A percentile compares a stretch with the other conserved stretches of the same genome.
These are phyloP conservation scores for Termitomyces sp. DNA, from an alignment of 768 basidiomycete genomes.

Conservation along the genomic window DNA sequence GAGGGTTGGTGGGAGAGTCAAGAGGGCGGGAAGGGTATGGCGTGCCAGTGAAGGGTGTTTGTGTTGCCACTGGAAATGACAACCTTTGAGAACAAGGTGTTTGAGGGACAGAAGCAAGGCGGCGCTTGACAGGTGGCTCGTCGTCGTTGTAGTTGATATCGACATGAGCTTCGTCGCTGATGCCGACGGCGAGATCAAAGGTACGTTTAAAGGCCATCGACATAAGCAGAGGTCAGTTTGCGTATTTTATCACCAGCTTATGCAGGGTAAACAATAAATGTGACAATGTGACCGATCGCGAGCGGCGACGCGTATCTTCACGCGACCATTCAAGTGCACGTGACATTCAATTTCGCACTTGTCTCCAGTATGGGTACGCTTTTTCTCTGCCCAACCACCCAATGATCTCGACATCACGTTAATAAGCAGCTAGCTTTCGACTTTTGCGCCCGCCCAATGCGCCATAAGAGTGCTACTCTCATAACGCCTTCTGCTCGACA, in stretches of 20 bases:
- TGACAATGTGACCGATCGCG: conserved; percentile 18
- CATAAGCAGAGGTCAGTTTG: neutral
- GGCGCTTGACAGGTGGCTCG: conserved; percentile 16
- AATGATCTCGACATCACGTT: too few species aligned
- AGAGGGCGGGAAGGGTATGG: conserved; percentile 45
- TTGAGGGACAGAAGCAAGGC: conserved; percentile 14
- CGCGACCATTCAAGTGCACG: neutral
- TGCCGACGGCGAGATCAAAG: conserved; percentile 11
- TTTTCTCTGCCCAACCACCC: too few species aligned
- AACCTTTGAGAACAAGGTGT: conserved; percentile 22
- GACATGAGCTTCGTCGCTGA: neutral
- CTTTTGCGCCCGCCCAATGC: too few species aligned
- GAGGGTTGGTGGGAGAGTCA: conserved; percentile 71
- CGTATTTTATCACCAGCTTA: neutral
- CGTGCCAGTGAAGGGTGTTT: conserved; percentile 26
- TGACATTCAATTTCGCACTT: neutral
- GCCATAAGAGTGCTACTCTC: too few species aligned
- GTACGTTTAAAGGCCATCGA: conserved; percentile 15
- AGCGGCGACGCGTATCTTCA: neutral
- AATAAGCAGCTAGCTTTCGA: too few species aligned
- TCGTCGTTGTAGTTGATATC: conserved; percentile 1
- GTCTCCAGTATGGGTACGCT: too few species aligned
- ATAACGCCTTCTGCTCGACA: too few species aligned
- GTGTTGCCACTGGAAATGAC: conserved; percentile 16
- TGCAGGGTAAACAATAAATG: conserved; percentile 8